Evolutionary conservation across 2,329 filamentous ascomycete genomes (phyloP), one percentile per base, ranked within the genome.

Genomic region (Sarocladium oryzae): DNA sequence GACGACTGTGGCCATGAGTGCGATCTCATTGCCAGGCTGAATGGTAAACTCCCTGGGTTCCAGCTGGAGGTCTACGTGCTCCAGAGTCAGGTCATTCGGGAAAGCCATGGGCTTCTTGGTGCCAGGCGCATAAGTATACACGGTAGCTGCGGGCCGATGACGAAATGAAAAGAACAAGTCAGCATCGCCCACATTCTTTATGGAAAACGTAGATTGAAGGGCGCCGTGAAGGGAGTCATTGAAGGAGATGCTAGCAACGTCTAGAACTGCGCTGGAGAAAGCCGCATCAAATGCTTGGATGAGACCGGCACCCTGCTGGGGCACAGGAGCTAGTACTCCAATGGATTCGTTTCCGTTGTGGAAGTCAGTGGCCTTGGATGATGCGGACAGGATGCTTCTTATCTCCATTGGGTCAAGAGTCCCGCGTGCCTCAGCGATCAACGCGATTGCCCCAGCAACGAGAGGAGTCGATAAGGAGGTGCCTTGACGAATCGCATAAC

Each of bases 141-240:
- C 73, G 2, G 80, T 79, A 10, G 65, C 15, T 79, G 73, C 2
- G 72, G 71, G 7, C 72, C 62, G 54, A 81, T 70, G 26, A 69
- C 70, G 10, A 85, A 65, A 7, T 68, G 66, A 63, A 81, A 83
- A 6, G 74, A 13, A 75, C 46, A 81, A 62, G 0, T 68, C 61
- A 20, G 69, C 66, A 15, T 63, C 63, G 43, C 75, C 77, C 4
- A 68, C 68, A 67, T 85, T 85, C 57, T 64, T 70, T 56, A 85
- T 70, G 37, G 69, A 73, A 85, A 81, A 55, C 73, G 72, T 36
- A 73, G 66, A 2, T 66, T 68, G 10, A 68, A 63, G 40, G 63
- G 62, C 33, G 55, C 81, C 75, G 68, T 84, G 62, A 56, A 78
- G 77, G 0, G 80, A 81, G 61, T 86, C 82, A 60, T 85, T 85